These are phyloP conservation scores for Leishmania amazonensis DNA, from an alignment of 208 protist species.

Conservation along the genomic window DNA sequence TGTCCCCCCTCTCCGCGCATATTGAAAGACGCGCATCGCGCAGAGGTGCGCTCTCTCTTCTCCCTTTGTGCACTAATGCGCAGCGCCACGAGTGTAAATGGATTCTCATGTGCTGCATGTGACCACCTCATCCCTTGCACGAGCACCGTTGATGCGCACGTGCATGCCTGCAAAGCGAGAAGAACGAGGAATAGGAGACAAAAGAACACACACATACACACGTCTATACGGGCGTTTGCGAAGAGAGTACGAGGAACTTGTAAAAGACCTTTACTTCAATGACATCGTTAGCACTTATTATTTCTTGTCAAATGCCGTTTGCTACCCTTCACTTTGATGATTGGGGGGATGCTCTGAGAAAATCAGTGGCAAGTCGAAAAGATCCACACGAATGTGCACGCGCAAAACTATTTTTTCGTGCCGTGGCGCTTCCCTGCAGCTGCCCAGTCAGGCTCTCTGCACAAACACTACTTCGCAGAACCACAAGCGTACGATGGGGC, in stretches of 20 bases:
- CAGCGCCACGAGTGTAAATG: neutral
- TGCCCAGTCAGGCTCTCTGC: neutral
- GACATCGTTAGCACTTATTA: slow-evolving; percentile 3
- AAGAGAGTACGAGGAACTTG: neutral
- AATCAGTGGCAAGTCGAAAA: neutral
- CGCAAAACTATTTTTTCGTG: neutral
- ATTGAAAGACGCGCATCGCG: neutral
- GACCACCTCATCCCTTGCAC: neutral
- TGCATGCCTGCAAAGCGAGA: neutral
- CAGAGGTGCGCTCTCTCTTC: neutral
- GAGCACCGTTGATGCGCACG: neutral
- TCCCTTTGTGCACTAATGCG: neutral
- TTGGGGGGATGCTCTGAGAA: neutral
- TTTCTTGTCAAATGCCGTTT: neutral
- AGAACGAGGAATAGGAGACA: neutral
- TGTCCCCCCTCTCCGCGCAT: neutral
- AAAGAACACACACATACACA: neutral
- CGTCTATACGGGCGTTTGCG: neutral
- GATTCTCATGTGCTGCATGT: neutral
- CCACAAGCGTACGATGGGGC: neutral
- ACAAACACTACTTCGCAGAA: neutral
- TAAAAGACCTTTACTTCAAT: too few relatives aligned
- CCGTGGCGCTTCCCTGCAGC: neutral
- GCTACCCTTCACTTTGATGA: neutral
- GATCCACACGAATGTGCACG: neutral